Conservation (phyloP, 371 early-diverging fungal species). For the Mucor lusitanicus region DNA sequence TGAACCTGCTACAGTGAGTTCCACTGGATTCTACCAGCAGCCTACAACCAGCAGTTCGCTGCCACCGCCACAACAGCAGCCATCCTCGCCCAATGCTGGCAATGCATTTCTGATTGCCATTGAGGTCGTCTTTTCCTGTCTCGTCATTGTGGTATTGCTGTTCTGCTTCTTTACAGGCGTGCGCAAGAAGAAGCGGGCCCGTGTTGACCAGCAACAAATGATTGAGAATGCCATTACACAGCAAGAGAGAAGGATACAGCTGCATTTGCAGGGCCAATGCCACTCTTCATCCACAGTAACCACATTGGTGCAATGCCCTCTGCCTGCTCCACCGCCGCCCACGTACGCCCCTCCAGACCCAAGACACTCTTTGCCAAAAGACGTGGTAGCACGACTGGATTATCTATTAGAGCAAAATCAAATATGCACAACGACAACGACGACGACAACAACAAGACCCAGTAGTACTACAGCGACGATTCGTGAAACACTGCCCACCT, state of each 20-base stretch:
- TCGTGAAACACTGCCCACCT: conserved; percentile 4
- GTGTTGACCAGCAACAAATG: neutral
- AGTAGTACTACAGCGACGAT: neutral
- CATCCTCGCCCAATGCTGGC: neutral
- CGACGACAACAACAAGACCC: neutral
- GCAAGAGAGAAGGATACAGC: conserved; percentile 2
- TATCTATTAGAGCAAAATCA: conserved; percentile 8
- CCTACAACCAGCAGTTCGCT: neutral
- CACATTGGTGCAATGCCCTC: neutral
- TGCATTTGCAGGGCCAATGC: neutral
- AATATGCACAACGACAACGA: neutral
- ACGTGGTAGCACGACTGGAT: conserved; percentile 9
- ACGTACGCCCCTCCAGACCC: conserved; percentile 15
- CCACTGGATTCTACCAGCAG: neutral
- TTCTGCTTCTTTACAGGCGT: conserved; percentile 6
- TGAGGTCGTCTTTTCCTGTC: conserved; percentile 10
- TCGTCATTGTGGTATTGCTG: conserved; percentile 1
- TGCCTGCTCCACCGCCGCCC: neutral
- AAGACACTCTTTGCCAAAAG: neutral
- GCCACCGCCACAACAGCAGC: neutral
- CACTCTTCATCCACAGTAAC: conserved; percentile 4
- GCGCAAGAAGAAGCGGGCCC: neutral
- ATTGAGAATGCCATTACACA: conserved; percentile 6
- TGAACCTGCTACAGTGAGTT: neutral
- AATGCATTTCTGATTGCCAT: conserved; percentile 4